Conservation (phyloP, 2,329 filamentous ascomycete species). For the Colletotrichum incanum region DNA sequence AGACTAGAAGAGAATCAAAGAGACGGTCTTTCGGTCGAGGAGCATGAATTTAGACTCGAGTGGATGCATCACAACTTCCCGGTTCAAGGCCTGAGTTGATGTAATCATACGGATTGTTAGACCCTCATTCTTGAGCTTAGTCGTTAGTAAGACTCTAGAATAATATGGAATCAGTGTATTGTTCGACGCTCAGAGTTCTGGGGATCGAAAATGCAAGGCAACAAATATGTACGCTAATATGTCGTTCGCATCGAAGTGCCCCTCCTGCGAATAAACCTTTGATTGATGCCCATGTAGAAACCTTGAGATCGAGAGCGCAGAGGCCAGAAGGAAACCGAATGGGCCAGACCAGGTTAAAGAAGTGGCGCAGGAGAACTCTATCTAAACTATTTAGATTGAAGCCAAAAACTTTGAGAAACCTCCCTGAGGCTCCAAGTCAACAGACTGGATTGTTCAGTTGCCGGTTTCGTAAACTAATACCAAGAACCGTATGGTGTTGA, state of each 20-base stretch:
- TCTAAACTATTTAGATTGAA: no score
- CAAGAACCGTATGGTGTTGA: not conserved
- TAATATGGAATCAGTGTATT: not conserved
- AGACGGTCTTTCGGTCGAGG: slow-evolving; percentile 40
- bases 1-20: slow-evolving; percentile 41
- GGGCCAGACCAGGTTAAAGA: not conserved
- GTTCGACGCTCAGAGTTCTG: not conserved
- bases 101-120: not conserved
- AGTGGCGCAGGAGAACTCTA: not conserved
- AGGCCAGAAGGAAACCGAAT: not conserved
- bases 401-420: not conserved
- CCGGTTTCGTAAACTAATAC: not conserved
- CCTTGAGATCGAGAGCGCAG: not conserved
- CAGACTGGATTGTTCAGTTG: not conserved
- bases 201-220: not conserved
- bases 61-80: slow-evolving; percentile 47
- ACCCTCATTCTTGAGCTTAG: not conserved
- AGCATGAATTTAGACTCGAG: slow-evolving; percentile 47
- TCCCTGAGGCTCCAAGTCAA: not conserved
- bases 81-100: slow-evolving; percentile 44
- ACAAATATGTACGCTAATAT: no score
- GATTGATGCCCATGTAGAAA: not conserved
- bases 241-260: not conserved
- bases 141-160: not conserved
- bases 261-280: not conserved